Evolutionary conservation across 176 grass and related monocot genomes (phyloP).

Genomic region (Avena atlantica): DNA sequence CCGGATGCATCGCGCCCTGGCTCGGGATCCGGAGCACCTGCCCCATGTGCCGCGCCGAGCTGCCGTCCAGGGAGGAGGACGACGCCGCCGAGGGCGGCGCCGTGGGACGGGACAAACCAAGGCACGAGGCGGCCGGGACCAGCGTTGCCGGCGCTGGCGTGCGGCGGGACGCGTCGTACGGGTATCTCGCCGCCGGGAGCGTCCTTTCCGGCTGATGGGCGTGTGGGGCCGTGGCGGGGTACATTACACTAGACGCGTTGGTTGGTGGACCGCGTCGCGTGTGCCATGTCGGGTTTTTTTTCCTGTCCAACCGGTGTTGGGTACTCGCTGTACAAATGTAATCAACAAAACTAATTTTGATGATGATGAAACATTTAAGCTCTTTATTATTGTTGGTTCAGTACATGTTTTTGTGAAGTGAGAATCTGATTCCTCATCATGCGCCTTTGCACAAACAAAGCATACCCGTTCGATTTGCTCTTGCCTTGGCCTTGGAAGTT

Average conservation of each 20-base stretch:
- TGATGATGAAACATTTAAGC: background rate
- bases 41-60: slow-evolving; percentile 61
- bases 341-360: background rate
- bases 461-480: no score
- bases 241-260: slow-evolving; percentile 13
- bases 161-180: slow-evolving; percentile 31
- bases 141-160: background rate
- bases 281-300: background rate
- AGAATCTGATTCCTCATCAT: no score
- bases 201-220: slow-evolving; percentile 39
- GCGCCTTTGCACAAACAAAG: no score
- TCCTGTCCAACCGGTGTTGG: background rate
- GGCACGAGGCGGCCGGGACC: background rate
- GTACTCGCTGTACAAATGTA: slow-evolving; percentile 6
- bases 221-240: background rate
- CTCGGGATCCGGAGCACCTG: slow-evolving; percentile 55
- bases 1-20: slow-evolving; percentile 59
- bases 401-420: no score
- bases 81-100: background rate
- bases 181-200: slow-evolving; percentile 30
- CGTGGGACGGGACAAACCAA: slow-evolving; percentile 1
- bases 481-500: no score
- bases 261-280: slow-evolving; percentile 12
- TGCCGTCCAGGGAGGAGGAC: slow-evolving; percentile 28
- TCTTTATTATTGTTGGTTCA: no score